A percentile compares a stretch with the other conserved stretches of the same genome.
These are phyloP conservation scores for Dothistroma septosporum DNA, from an alignment of 2,329 filamentous ascomycete species.

Conservation along the genomic window DNA sequence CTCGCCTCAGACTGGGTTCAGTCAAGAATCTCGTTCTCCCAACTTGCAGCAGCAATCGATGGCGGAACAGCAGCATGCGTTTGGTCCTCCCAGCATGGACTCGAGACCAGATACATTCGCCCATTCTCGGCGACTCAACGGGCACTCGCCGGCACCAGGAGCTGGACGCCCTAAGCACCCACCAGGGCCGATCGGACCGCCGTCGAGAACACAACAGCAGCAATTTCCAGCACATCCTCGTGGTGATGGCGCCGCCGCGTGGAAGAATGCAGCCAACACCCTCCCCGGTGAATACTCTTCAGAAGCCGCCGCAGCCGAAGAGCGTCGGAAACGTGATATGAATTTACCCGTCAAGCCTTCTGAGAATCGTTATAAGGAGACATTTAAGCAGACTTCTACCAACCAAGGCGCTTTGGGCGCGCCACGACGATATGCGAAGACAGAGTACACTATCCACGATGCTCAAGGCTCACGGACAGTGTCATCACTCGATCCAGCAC, in stretches of 20 bases:
- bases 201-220: conserved; percentile 30
- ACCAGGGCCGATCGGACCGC: conserved; percentile 36
- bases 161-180: conserved; percentile 30
- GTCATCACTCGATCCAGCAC: conserved; percentile 27
- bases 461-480: conserved; percentile 26
- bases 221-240: conserved; percentile 13
- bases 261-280: conserved; percentile 27
- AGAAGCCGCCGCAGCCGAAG: conserved; percentile 21
- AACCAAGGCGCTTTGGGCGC: conserved; percentile 27
- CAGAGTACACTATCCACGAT: conserved; percentile 32
- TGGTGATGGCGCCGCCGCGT: conserved; percentile 25
- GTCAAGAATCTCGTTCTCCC: conserved; percentile 27
- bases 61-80: conserved; percentile 27
- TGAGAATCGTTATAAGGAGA: conserved; percentile 31
- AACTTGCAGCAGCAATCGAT: conserved; percentile 25
- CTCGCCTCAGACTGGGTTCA: conserved; percentile 28
- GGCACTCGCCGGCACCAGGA: conserved; percentile 30
- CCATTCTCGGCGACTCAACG: conserved; percentile 26
- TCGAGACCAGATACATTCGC: conserved; percentile 27
- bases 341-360: conserved; percentile 5
- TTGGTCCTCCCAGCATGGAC: conserved; percentile 30
- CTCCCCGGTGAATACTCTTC: conserved; percentile 27
- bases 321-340: conserved; percentile 11
- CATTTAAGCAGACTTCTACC: conserved; percentile 35
- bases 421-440: conserved; percentile 26